Evolutionary conservation across 192 early-diverging fungal species (phyloP).

Genomic region (Coemansia sp.): DNA sequence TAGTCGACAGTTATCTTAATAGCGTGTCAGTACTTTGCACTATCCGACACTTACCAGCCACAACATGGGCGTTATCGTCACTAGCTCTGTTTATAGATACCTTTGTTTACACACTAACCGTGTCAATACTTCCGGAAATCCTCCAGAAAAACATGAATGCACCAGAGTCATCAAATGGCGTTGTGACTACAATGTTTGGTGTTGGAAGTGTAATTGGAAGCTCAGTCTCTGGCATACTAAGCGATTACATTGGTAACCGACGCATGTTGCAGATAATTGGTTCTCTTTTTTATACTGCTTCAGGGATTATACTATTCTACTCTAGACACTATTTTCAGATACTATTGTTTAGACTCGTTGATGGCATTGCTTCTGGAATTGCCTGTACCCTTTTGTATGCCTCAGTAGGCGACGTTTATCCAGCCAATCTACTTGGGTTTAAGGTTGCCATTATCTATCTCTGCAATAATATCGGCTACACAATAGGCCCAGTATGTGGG

Average conservation of each 20-base stretch:
- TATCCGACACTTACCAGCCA: conserved; percentile 15
- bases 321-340: conserved; percentile 34
- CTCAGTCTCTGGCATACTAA: conserved; percentile 12
- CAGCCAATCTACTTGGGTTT: conserved; percentile 34
- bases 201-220: conserved; percentile 24
- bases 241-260: conserved; percentile 21
- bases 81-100: conserved; percentile 41
- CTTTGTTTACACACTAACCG: conserved; percentile 36
- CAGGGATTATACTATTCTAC: conserved; percentile 32
- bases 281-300: conserved; percentile 13
- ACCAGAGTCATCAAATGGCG: conserved; percentile 35
- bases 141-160: conserved; percentile 34
- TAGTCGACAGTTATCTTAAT: background rate
- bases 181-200: conserved; percentile 40
- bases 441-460: conserved; percentile 39
- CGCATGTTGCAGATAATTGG: conserved; percentile 23
- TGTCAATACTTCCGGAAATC: conserved; percentile 31
- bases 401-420: conserved; percentile 39
- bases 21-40: conserved; percentile 1
- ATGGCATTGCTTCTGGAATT: conserved; percentile 36
- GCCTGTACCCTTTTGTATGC: conserved; percentile 38
- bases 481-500: conserved; percentile 39
- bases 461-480: conserved; percentile 43
- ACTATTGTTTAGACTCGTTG: conserved; percentile 29
- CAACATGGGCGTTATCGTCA: conserved; percentile 38